Evolutionary conservation across 371 early-diverging fungal genomes (phyloP).

Genomic region (Actinomortierella wolfii): DNA sequence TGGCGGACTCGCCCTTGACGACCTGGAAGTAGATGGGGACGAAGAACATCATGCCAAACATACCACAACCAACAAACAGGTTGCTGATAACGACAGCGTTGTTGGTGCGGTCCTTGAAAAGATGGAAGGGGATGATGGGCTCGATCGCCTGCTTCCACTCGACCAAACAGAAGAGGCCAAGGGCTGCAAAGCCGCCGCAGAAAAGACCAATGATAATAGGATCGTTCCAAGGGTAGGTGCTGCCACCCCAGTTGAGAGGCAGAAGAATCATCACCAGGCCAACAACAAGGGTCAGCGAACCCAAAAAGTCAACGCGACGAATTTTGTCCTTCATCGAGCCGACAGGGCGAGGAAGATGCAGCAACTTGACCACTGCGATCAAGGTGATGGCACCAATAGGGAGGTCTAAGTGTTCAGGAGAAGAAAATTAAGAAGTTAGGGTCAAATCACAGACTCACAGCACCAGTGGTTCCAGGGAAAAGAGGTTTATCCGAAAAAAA

Average conservation of each 20-base stretch:
- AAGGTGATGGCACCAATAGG: constrained; percentile 58
- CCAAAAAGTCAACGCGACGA: constrained; percentile 67
- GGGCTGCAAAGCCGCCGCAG: constrained; percentile 48
- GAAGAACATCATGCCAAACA: constrained; percentile 62
- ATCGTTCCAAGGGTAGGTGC: constrained; percentile 29
- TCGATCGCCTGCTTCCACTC: constrained; percentile 59
- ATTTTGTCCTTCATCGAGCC: constrained; percentile 56
- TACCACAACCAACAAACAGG: constrained; percentile 52
- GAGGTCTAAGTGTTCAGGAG: constrained; percentile 43
- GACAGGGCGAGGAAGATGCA: constrained; percentile 47
- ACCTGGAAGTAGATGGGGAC: constrained; percentile 65
- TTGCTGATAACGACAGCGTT: constrained; percentile 40
- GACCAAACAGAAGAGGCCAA: constrained; percentile 48
- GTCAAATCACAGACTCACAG: too few species aligned
- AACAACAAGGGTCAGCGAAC: constrained; percentile 47
- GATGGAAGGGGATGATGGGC: constrained; percentile 55
- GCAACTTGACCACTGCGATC: constrained; percentile 46
- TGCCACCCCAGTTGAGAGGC: constrained; percentile 57
- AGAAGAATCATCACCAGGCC: constrained; percentile 55
- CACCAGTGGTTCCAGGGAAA: too few species aligned
- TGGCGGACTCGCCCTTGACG: constrained; percentile 57
- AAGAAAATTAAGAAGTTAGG: not conserved
- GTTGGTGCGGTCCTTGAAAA: constrained; percentile 42
- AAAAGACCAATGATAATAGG: constrained; percentile 57
- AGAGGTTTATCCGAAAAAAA: not conserved